A percentile compares a stretch with the other conserved stretches of the same genome.
Conservation (phyloP, 2,329 filamentous ascomycete genomes). For the Elsinoe batatas region DNA sequence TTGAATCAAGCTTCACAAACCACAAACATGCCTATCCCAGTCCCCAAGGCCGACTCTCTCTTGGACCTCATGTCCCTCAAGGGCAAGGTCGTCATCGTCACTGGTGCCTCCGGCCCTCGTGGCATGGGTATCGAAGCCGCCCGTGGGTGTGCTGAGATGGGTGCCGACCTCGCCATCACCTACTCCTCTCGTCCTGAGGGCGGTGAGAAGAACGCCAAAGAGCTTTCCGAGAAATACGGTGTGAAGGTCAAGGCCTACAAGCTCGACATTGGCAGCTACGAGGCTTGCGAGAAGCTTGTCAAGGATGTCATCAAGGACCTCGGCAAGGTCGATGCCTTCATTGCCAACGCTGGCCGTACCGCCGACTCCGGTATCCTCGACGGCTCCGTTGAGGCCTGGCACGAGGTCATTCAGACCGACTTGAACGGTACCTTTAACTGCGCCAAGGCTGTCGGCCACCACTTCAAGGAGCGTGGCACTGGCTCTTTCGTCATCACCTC, state of each 20-base stretch:
- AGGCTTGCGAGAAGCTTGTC: constrained; percentile 48
- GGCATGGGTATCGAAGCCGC: constrained; percentile 60
- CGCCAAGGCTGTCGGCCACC: constrained; percentile 75
- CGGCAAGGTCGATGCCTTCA: constrained; percentile 56
- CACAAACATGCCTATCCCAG: constrained; percentile 17
- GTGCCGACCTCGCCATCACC: constrained; percentile 56
- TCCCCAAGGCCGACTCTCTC: constrained; percentile 45
- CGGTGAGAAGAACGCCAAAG: constrained; percentile 56
- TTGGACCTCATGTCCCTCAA: constrained; percentile 46
- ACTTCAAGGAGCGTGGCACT: constrained; percentile 58
- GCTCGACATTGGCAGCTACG: constrained; percentile 49
- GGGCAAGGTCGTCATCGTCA: constrained; percentile 45
- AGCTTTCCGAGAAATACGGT: constrained; percentile 49
- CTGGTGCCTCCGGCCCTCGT: constrained; percentile 49
- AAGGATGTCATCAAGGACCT: constrained; percentile 57
- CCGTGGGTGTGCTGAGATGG: constrained; percentile 54
- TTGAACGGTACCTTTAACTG: constrained; percentile 80
- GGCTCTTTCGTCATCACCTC: constrained; percentile 58
- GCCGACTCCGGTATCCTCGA: constrained; percentile 60
- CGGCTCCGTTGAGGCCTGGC: constrained; percentile 58
- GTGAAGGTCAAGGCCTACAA: constrained; percentile 61
- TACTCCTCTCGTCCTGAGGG: constrained; percentile 53
- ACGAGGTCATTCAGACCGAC: constrained; percentile 75
- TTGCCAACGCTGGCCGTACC: constrained; percentile 62
- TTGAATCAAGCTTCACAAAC: constrained; percentile 8